Evolutionary conservation across 345 rosid genomes (phyloP), one percentile per base, ranked within the genome.

Genomic region (Populus tremula): DNA sequence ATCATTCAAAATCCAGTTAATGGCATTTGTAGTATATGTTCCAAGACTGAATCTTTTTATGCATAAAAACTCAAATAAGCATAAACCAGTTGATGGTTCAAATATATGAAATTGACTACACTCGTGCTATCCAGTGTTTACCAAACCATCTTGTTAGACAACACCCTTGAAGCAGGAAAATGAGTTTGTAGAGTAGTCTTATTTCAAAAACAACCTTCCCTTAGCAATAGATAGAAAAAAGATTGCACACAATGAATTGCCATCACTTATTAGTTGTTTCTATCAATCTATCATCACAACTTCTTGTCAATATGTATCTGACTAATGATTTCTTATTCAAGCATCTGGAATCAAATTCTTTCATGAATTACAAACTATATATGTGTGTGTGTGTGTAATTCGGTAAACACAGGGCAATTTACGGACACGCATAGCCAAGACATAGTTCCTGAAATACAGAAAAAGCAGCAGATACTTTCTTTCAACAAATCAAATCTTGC

Each of bases 401-500:
- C 17, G 50, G 50, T 47, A 47, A 47, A 47, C 16, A 41, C 16
- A 47, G 18, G 27, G 17, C 16, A 74, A 62, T 43, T 27, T 47
- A 11, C 31, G 10, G 23, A 36, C 7, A 20, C 10, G 62, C 17
- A 74, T 33, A 47, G 59, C 35, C 27, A 71, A 14, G 13, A 45
- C 9, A 21, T 8, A 6, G 47, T 43, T 13, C 47, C 17, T 54
- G 20, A 17, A 69, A 77, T 16, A 41, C 6, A 11, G 47, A 54
- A 65, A 21, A 21, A 69, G n/a, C 54, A 72, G 66, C 53, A 53
- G 91, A 92, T 81, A 91, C 97, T 89, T 91, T 84, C 99, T 89
- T 92, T 96, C 87, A 96, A 82, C 80, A 93, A 82, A 82, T 88
- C 81, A 81, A 93, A 96, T 92, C 99, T 91, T 63, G 93, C 78